Base-by-base conservation (phyloP, 1,284 basidiomycete species). In the Malassezia slooffiae region DNA sequence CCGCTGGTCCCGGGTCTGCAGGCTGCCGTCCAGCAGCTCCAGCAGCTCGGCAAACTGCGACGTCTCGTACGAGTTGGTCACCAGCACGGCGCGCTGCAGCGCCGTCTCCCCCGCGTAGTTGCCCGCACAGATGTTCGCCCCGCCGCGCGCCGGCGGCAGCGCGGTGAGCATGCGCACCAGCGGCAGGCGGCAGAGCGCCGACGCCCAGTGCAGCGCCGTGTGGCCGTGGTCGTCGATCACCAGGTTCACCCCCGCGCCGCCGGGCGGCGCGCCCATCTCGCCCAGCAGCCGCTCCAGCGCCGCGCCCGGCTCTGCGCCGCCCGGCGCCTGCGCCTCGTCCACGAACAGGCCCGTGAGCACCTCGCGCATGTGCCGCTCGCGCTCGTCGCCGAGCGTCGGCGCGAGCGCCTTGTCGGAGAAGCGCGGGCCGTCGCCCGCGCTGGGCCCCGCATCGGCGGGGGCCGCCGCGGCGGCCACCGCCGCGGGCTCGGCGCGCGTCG, bases 101-200 rank as follows among this genome's bases (percentile, higher is more conserved):
- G 93, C 81, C 0, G 91, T 96, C 72, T 99, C 91, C 38, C 93
- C 91, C 5, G 82, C 79, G 65, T 83, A 83, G 72, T 97, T 97
- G 42, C 66, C 66, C 5, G 59, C 55, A 38, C 56, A 53, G 5
- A 59, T 44, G 34, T 65, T 64, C 34, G 66, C 63, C n/a, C 66
- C 66, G 12, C 63, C 58, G 11, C 52, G 43, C 32, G 47, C 8
- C 72, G 73, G 50, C 84, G 76, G 40, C 88, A 77, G 28, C 80
- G 79, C 57, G 11, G 62, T 30, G 3, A 68, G 55, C 40, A 58
- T 57, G 2, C 53, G 46, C 21, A 68, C 64, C 2, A 67, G 52
- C 21, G 52, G 43, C 33, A 67, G 50, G 19, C 83, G 78, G 2
- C 81, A 87, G 32, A 96, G 75, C 27, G 88, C 85, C 5, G 87